Evolutionary conservation across 1,284 basidiomycete genomes (phyloP).

Genomic region (Kwoniella shivajii): DNA sequence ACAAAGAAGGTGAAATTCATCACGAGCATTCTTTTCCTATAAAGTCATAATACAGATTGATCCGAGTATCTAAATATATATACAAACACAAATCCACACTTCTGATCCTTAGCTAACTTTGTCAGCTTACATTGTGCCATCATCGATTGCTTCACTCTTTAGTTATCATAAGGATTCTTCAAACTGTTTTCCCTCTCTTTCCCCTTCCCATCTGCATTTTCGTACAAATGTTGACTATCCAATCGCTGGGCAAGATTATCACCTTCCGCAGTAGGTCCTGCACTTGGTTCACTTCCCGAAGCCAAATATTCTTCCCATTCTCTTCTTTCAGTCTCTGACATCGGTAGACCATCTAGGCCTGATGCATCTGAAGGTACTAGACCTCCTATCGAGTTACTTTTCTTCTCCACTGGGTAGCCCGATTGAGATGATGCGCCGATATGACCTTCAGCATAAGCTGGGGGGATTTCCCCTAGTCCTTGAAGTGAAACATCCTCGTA

Average conservation of each 20-base stretch:
- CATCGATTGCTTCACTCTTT: neutral
- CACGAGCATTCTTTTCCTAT: too few relatives aligned
- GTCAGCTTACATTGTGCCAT: too few relatives aligned
- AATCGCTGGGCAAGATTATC: neutral
- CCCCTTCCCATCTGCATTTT: neutral
- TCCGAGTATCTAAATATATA: too few relatives aligned
- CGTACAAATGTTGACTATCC: neutral
- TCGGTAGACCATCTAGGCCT: slow-evolving; percentile 19
- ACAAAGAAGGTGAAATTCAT: too few relatives aligned
- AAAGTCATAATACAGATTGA: too few relatives aligned
- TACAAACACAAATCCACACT: too few relatives aligned
- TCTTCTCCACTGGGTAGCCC: slow-evolving; percentile 5
- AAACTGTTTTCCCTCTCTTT: neutral
- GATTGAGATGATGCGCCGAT: neutral
- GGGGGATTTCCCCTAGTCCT: neutral
- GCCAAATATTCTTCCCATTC: slow-evolving; percentile 32
- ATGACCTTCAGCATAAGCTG: neutral
- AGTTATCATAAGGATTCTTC: neutral
- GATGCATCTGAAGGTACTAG: slow-evolving; percentile 9
- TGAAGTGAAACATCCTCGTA: neutral
- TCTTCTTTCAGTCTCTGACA: slow-evolving; percentile 27
- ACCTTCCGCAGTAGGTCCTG: neutral
- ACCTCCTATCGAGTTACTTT: neutral
- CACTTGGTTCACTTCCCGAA: slow-evolving; percentile 6
- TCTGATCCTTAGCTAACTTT: too few relatives aligned